Conservation (phyloP, 805 yeast species). For the Sugiyamaella qingdaonensis region DNA sequence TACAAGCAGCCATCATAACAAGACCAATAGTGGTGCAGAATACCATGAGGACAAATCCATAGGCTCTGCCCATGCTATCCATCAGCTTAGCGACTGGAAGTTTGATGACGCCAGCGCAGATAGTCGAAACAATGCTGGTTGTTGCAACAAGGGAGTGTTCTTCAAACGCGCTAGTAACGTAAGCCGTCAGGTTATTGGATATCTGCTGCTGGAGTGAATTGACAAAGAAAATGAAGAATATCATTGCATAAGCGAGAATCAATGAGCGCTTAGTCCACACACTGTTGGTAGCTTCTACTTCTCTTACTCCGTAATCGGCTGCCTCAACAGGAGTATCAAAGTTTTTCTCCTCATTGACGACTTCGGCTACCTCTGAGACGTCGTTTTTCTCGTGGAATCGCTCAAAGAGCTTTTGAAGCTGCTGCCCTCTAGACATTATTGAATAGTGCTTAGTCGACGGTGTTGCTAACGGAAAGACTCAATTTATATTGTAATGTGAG, state of each 20-base stretch:
- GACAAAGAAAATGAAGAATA: constrained; percentile 36
- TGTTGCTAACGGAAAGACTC: too few relatives aligned
- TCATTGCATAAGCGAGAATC: constrained; percentile 31
- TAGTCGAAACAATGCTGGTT: constrained; percentile 29
- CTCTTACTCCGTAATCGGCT: constrained; percentile 21
- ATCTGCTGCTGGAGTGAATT: constrained; percentile 32
- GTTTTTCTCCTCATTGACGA: not conserved
- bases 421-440: not conserved
- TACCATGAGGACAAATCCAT: constrained; percentile 43
- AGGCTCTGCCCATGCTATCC: constrained; percentile 55
- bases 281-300: constrained; percentile 30
- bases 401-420: not conserved
- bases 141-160: constrained; percentile 33
- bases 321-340: not conserved
- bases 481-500: too few relatives aligned
- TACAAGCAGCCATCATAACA: constrained; percentile 53
- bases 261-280: constrained; percentile 33
- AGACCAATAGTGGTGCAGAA: constrained; percentile 53
- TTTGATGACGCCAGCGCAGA: constrained; percentile 33
- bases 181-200: constrained; percentile 25
- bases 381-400: not conserved
- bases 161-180: constrained; percentile 24
- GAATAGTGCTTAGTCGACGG: too few relatives aligned
- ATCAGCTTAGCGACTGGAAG: constrained; percentile 45
- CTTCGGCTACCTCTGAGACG: not conserved